Conservation (phyloP, 78 protist genomes). For the Tieghemostelium lacteum region DNA sequence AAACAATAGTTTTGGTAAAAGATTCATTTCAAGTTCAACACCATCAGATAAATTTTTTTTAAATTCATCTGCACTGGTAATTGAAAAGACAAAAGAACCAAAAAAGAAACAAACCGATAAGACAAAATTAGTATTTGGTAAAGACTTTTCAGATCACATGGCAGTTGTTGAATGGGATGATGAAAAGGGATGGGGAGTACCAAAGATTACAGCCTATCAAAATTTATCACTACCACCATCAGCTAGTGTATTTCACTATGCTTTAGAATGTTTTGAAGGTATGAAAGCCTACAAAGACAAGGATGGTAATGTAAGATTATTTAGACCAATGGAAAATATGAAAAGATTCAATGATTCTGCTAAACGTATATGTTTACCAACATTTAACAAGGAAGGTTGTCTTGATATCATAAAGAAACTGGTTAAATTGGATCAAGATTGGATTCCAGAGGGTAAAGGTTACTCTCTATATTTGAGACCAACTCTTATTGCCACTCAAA, state of each 20-base stretch:
- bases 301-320: slow-evolving; percentile 82
- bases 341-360: slow-evolving; percentile 87
- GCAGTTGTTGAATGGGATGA: slow-evolving; percentile 89
- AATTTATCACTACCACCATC: slow-evolving; percentile 92
- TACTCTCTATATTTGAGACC: slow-evolving; percentile 98
- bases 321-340: slow-evolving; percentile 97
- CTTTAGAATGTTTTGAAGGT: slow-evolving; percentile 97
- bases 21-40: no score
- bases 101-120: slow-evolving; percentile 47
- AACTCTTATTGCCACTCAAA: slow-evolving; percentile 93
- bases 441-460: slow-evolving; percentile 95
- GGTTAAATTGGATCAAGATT: slow-evolving; percentile 90
- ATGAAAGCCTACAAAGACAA: slow-evolving; percentile 95
- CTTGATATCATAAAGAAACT: slow-evolving; percentile 90
- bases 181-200: slow-evolving; percentile 91
- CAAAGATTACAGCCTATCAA: slow-evolving; percentile 91
- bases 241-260: slow-evolving; percentile 94
- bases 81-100: slow-evolving; percentile 81
- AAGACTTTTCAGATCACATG: slow-evolving; percentile 95
- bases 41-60: no score
- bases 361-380: slow-evolving; percentile 93
- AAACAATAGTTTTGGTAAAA: no score
- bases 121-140: slow-evolving; percentile 92
- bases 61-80: slow-evolving; percentile 47
- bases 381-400: slow-evolving; percentile 81